Evolutionary conservation across 2,329 filamentous ascomycete genomes (phyloP).

Genomic region (Colletotrichum nymphaeae): DNA sequence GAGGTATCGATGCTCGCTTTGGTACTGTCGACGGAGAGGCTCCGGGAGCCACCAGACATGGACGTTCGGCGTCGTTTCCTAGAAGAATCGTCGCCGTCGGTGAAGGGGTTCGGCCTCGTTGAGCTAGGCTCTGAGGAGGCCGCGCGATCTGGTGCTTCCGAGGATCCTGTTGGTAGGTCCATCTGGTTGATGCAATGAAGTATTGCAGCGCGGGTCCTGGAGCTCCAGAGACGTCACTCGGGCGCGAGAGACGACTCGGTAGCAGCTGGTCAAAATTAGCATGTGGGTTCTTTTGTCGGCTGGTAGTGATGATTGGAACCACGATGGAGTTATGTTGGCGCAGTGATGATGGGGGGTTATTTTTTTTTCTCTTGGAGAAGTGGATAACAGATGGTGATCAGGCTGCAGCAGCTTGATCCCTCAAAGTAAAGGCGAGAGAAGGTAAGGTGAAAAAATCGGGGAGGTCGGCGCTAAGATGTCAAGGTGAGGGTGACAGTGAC

Average conservation of each 20-base stretch:
- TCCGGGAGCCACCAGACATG: slow-evolving; percentile 61
- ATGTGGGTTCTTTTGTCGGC: slow-evolving; percentile 58
- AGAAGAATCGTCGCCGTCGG: slow-evolving; percentile 66
- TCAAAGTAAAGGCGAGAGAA: neutral
- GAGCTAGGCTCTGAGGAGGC: slow-evolving; percentile 72
- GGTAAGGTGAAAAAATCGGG: slow-evolving; percentile 1
- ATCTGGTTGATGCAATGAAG: slow-evolving; percentile 59
- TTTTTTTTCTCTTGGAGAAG: slow-evolving; percentile 39
- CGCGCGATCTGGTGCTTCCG: slow-evolving; percentile 67
- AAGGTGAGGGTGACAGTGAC: slow-evolving; percentile 29
- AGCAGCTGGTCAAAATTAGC: slow-evolving; percentile 66
- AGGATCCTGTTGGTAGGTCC: slow-evolving; percentile 62
- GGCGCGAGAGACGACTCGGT: slow-evolving; percentile 66
- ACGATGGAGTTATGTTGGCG: slow-evolving; percentile 31
- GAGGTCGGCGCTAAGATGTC: slow-evolving; percentile 21
- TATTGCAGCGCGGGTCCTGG: slow-evolving; percentile 52
- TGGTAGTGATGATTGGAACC: slow-evolving; percentile 33
- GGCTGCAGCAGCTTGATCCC: slow-evolving; percentile 26
- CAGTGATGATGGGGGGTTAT: neutral
- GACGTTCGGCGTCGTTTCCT: slow-evolving; percentile 74
- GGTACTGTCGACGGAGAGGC: slow-evolving; percentile 60
- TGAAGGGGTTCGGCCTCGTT: slow-evolving; percentile 73
- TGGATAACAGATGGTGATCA: slow-evolving; percentile 40
- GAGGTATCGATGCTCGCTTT: slow-evolving; percentile 46
- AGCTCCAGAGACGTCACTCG: slow-evolving; percentile 62